Base-by-base conservation (phyloP, 257 asterid genomes). In the Solanum pinnatisectum region DNA sequence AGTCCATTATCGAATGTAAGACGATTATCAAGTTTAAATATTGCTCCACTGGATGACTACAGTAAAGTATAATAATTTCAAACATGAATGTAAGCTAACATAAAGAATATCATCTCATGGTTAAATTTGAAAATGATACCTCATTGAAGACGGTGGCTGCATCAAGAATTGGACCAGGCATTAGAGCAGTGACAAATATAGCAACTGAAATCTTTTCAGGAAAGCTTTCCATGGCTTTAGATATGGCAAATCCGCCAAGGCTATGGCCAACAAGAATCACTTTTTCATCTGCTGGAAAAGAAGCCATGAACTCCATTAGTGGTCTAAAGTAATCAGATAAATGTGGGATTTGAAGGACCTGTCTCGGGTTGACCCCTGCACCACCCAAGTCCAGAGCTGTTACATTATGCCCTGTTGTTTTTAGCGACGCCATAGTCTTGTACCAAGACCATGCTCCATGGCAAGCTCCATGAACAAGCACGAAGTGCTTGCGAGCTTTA, bases 401-500 rank as follows among this genome's bases (percentile, higher is more conserved):
- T 15, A 88, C 94, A 6, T 84, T 84, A 30, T 89, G 90, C 10
- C 91, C 91, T 3, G 89, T 40, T 8, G 87, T 59, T 78, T 35
- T 89, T 30, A 89, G 37, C 4, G 85, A 15, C 1, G 87, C 30
- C 59, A 83, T 84, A 2, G 90, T 49, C 89, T 87, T 89, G 87
- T 86, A 89, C 94, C 93, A 91, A 81, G 89, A 88, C 92, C 93
- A 91, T 35, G 92, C 94, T 35, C 92, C 94, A 14, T 90, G 92
- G 23, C 90, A 86, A 32, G 91, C 76, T 37, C 92, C 92, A 32
- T 92, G 94, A n/a, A 92, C 89, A 9, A 92, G 87, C 83, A 92
- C 91, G 68, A 90, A 92, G 14, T 89, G 91, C 33, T 87, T 76
- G 36, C 60, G 25, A 3, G 84, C 35, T 39, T 49, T 36, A 39